Conservation (phyloP, 331 rosid species). For the Acacia pycnantha region DNA sequence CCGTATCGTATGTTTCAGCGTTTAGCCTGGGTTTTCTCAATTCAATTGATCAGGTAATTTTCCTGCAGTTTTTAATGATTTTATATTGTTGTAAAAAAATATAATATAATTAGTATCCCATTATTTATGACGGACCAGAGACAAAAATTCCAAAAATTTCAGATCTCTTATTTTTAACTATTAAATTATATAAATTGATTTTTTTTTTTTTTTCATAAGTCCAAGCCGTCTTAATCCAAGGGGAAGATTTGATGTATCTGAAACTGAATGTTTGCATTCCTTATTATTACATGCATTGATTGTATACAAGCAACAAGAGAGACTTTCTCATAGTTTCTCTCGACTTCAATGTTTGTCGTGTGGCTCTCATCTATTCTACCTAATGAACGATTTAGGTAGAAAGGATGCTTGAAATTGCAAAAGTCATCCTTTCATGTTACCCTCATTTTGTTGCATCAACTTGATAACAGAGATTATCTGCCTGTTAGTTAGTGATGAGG, state of each 20-base stretch:
- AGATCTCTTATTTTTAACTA: neutral
- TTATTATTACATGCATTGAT: conserved; percentile 1
- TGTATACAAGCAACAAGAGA: conserved; percentile 27
- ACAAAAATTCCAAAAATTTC: neutral
- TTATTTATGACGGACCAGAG: neutral
- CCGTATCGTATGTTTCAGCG: conserved; percentile 26
- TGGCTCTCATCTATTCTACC: conserved; percentile 28
- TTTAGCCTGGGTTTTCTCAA: conserved; percentile 23
- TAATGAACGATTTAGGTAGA: conserved; percentile 38
- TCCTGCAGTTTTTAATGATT: conserved; percentile 24
- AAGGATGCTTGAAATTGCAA: conserved; percentile 15
- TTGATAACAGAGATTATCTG: neutral
- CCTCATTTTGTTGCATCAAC: neutral
- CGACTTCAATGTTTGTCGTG: conserved; percentile 35
- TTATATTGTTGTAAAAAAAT: neutral
- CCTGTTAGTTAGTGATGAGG: neutral
- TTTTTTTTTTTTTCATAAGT: too few species aligned
- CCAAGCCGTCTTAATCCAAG: neutral
- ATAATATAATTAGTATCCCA: neutral
- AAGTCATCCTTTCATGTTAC: neutral
- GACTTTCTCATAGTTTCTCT: conserved; percentile 4
- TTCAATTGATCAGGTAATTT: conserved; percentile 44
- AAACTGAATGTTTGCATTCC: conserved; percentile 22
- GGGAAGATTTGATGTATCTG: conserved; percentile 32
- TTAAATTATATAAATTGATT: neutral